Evolutionary conservation across 495 filamentous ascomycete genomes (phyloP).

Genomic region (Talaromyces stipitatus): DNA sequence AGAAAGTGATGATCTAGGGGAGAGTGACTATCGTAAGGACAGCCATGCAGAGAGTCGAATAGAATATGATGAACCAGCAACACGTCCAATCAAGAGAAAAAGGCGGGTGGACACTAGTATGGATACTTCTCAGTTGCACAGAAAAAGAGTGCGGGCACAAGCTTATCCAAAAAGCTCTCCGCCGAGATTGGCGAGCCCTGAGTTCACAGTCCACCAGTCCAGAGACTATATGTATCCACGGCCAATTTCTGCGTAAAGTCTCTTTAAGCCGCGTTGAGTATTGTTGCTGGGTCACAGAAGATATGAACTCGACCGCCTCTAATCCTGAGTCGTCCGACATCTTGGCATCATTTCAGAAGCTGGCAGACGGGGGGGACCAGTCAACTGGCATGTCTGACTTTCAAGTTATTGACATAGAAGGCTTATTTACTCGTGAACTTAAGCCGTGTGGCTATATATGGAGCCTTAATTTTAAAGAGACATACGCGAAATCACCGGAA

Average conservation of each 20-base stretch:
- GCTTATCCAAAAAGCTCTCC: too few species aligned
- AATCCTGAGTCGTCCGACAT: neutral
- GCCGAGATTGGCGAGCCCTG: neutral
- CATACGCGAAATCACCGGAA: neutral
- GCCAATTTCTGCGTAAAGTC: neutral
- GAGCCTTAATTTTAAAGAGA: neutral
- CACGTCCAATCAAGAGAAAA: neutral
- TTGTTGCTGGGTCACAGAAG: neutral
- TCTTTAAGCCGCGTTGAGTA: neutral
- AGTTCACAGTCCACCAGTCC: neutral
- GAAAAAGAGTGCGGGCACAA: too few species aligned
- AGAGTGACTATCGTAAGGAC: neutral
- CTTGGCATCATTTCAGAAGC: neutral
- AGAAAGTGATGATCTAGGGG: neutral
- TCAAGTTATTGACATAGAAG: neutral
- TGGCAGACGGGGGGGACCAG: neutral
- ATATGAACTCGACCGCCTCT: neutral
- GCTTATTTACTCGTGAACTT: neutral
- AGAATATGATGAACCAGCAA: neutral
- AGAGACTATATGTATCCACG: neutral
- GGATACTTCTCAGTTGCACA: too few species aligned
- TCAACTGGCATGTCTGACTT: neutral
- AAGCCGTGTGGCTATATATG: neutral
- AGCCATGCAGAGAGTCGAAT: neutral
- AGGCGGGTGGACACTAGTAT: too few species aligned